Evolutionary conservation across 176 grass and related monocot genomes (phyloP).

Genomic region (Avena atlantica): DNA sequence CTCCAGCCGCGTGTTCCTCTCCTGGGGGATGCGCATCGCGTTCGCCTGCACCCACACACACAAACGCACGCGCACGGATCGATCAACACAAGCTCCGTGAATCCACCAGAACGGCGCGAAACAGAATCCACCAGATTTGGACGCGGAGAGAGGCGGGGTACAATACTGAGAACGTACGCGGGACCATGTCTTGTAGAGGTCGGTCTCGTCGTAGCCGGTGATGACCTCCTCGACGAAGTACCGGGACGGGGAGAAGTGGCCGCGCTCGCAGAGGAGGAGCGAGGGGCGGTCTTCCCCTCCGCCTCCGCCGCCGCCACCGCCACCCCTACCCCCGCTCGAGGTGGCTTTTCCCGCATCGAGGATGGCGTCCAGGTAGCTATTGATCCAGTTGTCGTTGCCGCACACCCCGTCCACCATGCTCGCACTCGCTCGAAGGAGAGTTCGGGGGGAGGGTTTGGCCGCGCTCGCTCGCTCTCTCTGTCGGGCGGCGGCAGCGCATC

Average conservation of each 20-base stretch:
- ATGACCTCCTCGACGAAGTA: constrained; percentile 92
- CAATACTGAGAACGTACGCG: constrained; percentile 43
- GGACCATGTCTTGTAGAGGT: constrained; percentile 84
- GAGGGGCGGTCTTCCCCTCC: constrained; percentile 54
- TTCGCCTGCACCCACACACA: constrained; percentile 75
- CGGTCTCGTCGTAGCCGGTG: constrained; percentile 85
- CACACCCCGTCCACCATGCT: constrained; percentile 38
- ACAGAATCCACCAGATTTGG: neutral
- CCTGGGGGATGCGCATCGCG: constrained; percentile 94
- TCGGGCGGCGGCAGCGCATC: too few relatives aligned
- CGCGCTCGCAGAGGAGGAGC: constrained; percentile 73
- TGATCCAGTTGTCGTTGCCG: constrained; percentile 90
- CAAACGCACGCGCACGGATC: constrained; percentile 17
- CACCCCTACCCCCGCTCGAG: neutral
- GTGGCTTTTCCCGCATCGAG: constrained; percentile 68
- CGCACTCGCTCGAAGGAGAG: neutral
- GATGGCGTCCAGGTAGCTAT: constrained; percentile 81
- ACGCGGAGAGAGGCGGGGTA: neutral
- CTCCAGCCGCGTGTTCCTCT: constrained; percentile 95
- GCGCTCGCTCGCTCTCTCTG: neutral
- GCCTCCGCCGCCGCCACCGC: neutral
- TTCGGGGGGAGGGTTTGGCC: neutral
- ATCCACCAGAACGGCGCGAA: neutral
- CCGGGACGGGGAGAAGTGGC: constrained; percentile 67
- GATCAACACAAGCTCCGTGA: constrained; percentile 10